Conservation (phyloP, 2,329 filamentous ascomycete genomes). For the Sporothrix brunneoviolacea region DNA sequence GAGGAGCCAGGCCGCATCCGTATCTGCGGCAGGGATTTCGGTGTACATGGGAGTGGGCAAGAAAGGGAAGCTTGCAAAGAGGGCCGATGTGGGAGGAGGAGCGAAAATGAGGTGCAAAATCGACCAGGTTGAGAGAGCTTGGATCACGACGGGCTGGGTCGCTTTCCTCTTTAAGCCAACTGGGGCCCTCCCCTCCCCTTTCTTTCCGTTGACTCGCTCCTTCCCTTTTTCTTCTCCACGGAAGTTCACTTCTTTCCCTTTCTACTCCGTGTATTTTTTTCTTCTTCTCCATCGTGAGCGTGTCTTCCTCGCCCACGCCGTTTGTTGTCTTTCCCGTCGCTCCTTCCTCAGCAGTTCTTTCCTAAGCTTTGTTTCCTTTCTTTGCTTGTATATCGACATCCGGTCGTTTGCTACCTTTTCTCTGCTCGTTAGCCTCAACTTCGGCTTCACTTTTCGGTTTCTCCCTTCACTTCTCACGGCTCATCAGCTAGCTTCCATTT, state of each 20-base stretch:
- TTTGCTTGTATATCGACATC: neutral
- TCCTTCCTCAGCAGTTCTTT: constrained; percentile 4
- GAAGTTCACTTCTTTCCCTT: neutral
- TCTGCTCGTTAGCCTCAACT: no score
- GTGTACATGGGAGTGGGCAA: neutral
- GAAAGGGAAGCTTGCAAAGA: neutral
- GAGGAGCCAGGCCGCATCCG: neutral
- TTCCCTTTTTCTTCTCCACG: constrained; percentile 2
- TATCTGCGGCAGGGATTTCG: neutral
- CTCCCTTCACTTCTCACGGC: neutral
- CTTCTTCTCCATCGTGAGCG: neutral
- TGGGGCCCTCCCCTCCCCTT: neutral
- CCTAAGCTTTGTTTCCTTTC: constrained; percentile 5
- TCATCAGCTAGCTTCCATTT: neutral
- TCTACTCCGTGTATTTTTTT: neutral
- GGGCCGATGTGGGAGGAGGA: neutral
- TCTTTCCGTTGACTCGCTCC: neutral
- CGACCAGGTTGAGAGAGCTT: neutral
- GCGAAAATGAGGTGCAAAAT: neutral
- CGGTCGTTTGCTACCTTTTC: neutral
- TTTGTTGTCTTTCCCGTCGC: neutral
- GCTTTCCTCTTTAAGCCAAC: constrained; percentile 8
- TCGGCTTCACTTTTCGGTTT: neutral
- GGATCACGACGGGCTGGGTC: constrained; percentile 8
- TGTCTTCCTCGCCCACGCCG: neutral